These are phyloP conservation scores for Takashimella tepidaria DNA, from an alignment of 1,284 basidiomycete genomes.

Conservation along the genomic window DNA sequence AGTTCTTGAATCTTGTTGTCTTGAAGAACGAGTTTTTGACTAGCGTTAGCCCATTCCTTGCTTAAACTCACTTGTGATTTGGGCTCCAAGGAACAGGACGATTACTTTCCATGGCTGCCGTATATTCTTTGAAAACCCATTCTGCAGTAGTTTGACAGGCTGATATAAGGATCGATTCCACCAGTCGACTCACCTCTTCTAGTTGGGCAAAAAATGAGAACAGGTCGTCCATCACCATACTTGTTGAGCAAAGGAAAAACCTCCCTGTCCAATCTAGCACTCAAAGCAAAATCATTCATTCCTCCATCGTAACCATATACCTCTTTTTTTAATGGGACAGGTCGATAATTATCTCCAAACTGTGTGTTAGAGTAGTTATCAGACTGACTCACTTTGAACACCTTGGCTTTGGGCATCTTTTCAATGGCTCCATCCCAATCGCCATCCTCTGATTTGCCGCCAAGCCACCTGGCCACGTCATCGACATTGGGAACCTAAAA, in stretches of 20 bases:
- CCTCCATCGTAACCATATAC: slow-evolving; percentile 59
- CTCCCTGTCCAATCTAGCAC: slow-evolving; percentile 65
- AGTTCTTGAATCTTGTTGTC: slow-evolving; percentile 32
- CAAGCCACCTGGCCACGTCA: slow-evolving; percentile 87
- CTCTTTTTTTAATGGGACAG: slow-evolving; percentile 69
- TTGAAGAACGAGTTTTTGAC: slow-evolving; percentile 12
- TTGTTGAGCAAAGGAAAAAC: slow-evolving; percentile 65
- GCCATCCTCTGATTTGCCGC: slow-evolving; percentile 8
- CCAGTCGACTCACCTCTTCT: slow-evolving; percentile 61
- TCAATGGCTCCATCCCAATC: neutral
- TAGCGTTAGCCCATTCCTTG: slow-evolving; percentile 5
- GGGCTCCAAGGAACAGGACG: slow-evolving; percentile 61
- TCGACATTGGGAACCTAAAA: slow-evolving; percentile 67
- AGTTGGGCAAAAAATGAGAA: slow-evolving; percentile 79
- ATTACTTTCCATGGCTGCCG: slow-evolving; percentile 54
- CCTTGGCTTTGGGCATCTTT: slow-evolving; percentile 54
- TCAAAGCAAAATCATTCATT: slow-evolving; percentile 76
- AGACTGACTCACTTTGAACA: slow-evolving; percentile 62
- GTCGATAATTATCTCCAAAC: slow-evolving; percentile 88
- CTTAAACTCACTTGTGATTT: slow-evolving; percentile 51
- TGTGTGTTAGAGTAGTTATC: slow-evolving; percentile 38
- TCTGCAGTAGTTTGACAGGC: slow-evolving; percentile 58
- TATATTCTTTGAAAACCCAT: slow-evolving; percentile 65
- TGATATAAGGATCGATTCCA: slow-evolving; percentile 5
- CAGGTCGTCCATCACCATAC: slow-evolving; percentile 69